A percentile compares a stretch with the other conserved stretches of the same genome.
Evolutionary conservation across 495 filamentous ascomycete genomes (phyloP).

Genomic region (Penicillium parvum): DNA sequence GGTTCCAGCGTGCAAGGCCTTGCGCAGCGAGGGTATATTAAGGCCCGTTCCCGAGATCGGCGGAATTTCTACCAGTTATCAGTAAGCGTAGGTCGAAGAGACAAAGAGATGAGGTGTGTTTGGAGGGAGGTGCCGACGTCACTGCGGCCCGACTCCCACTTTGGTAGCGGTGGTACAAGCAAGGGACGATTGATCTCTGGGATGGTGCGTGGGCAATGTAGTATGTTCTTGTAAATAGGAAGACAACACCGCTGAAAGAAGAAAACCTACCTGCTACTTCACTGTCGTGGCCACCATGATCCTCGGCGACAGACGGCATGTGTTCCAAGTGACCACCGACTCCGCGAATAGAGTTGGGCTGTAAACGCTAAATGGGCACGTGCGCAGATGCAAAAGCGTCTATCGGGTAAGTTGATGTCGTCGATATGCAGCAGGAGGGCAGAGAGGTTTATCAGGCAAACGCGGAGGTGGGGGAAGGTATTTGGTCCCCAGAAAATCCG

Average conservation of each 20-base stretch:
- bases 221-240: conserved; percentile 12
- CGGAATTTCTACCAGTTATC: conserved; percentile 23
- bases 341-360: conserved; percentile 3
- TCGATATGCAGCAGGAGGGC: neutral
- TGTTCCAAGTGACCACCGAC: conserved; percentile 9
- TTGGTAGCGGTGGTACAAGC: neutral
- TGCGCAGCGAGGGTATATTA: conserved; percentile 23
- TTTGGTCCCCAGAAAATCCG: conserved; percentile 11
- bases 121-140: conserved; percentile 4
- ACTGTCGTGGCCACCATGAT: conserved; percentile 17
- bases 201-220: conserved; percentile 4
- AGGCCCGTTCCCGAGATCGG: conserved; percentile 30
- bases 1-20: conserved; percentile 22
- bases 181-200: conserved; percentile 2
- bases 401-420: neutral
- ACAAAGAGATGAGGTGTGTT: conserved; percentile 4
- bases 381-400: conserved; percentile 9
- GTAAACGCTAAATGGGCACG: conserved; percentile 2
- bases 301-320: conserved; percentile 37
- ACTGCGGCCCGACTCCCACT: neutral
- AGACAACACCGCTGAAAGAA: conserved; percentile 2
- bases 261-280: conserved; percentile 36
- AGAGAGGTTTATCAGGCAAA: conserved; percentile 1
- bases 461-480: conserved; percentile 14
- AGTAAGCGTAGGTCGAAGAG: conserved; percentile 13